Evolutionary conservation across 805 yeast genomes (phyloP).

Genomic region (Pichia membranifaciens): DNA sequence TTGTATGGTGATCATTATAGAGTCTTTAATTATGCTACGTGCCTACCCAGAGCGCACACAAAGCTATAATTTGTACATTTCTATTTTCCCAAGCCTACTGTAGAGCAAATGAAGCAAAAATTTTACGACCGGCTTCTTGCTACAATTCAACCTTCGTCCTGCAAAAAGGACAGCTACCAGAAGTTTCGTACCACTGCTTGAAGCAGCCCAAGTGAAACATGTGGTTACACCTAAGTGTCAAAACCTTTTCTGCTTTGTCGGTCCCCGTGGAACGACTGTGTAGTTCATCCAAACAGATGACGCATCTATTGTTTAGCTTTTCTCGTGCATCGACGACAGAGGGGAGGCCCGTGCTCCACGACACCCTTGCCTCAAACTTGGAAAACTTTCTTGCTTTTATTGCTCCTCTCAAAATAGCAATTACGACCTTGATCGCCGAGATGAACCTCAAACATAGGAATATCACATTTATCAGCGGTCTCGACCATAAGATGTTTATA

Average conservation of each 20-base stretch:
- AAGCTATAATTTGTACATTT: too few relatives aligned
- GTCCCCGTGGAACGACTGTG: background rate
- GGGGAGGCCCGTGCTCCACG: background rate
- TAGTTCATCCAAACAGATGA: conserved; percentile 18
- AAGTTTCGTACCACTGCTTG: conserved; percentile 16
- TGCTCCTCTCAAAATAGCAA: conserved; percentile 13
- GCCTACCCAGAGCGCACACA: too few relatives aligned
- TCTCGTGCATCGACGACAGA: background rate
- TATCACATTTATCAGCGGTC: conserved; percentile 13
- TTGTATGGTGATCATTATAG: too few relatives aligned
- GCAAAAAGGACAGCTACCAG: conserved; percentile 19
- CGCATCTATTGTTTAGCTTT: conserved; percentile 15
- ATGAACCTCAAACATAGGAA: conserved; percentile 15
- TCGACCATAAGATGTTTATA: conserved; percentile 13
- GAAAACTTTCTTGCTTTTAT: conserved; percentile 18
- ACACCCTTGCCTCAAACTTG: conserved; percentile 6
- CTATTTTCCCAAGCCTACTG: too few relatives aligned
- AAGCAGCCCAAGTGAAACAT: conserved; percentile 18
- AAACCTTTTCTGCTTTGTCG: background rate
- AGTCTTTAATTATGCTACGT: too few relatives aligned
- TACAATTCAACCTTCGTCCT: conserved; percentile 8
- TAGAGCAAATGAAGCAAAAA: too few relatives aligned
- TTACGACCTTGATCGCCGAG: conserved; percentile 13
- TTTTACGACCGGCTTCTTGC: background rate
- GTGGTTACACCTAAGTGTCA: conserved; percentile 14